Percentiles rank a stretch among this genome's conserved stretches.
Conservation (phyloP, 768 basidiomycete species). For the Cystobasidium tubakii region DNA sequence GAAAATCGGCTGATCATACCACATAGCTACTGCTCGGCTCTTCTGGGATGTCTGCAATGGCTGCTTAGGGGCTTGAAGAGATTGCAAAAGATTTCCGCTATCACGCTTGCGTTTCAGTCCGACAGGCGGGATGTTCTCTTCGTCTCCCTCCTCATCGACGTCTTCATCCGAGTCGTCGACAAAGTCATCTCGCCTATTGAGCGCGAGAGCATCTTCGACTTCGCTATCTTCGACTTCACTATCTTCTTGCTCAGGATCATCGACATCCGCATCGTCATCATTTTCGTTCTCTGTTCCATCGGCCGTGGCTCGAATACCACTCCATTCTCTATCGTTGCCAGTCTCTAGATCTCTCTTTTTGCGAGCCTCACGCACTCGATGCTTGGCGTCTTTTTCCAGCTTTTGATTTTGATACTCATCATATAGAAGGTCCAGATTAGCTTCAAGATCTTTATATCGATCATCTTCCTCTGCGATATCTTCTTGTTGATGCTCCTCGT, state of each 20-base stretch:
- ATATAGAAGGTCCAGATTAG: conserved; percentile 82
- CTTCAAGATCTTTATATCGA: conserved; percentile 64
- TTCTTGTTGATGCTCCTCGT: background rate
- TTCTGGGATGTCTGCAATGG: conserved; percentile 44
- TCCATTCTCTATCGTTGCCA: conserved; percentile 65
- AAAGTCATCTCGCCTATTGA: conserved; percentile 55
- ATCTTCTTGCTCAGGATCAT: conserved; percentile 44
- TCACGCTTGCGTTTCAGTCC: conserved; percentile 43
- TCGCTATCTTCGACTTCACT: conserved; percentile 45
- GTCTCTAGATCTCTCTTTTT: conserved; percentile 57
- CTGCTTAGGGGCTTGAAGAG: conserved; percentile 52
- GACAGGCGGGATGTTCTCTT: conserved; percentile 31
- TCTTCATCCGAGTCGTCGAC: conserved; percentile 50
- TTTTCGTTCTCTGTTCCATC: conserved; percentile 56
- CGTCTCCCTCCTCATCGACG: conserved; percentile 42
- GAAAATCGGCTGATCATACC: conserved; percentile 94
- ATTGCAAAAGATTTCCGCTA: conserved; percentile 55
- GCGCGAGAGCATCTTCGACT: conserved; percentile 37
- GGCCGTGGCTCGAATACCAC: conserved; percentile 58
- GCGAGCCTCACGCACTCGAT: conserved; percentile 71
- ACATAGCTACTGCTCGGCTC: conserved; percentile 63
- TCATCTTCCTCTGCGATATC: conserved; percentile 60
- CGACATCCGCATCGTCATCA: conserved; percentile 53
- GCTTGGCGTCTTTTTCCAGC: conserved; percentile 79
- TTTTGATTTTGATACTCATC: conserved; percentile 73